Evolutionary conservation across 768 basidiomycete species (phyloP), one percentile per base, ranked within the genome.

Genomic region (Leucocoprinus sp.): DNA sequence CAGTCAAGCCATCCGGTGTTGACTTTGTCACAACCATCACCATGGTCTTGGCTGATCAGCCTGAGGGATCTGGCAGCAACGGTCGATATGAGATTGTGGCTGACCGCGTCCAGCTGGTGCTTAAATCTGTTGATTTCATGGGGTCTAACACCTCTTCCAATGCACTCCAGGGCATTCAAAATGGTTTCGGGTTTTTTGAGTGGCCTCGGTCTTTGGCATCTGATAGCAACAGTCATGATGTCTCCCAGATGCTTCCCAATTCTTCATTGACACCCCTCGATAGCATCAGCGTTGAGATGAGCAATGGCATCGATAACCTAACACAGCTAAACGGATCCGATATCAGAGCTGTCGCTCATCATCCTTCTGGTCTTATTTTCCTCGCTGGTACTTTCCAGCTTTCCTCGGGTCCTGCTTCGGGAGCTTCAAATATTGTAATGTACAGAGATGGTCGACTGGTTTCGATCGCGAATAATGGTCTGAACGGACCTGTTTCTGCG

Each of bases 151-250:
- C 59, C 9, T 59, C 63, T 2, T 60, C 65, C 19, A 55, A 61
- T 56, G 22, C 37, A 52, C 53, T 11, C 48, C 52, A 49, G 63
- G 45, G 60, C 31, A 59, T 64, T 9, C 67, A 68, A 28, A 67
- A 60, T 17, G 80, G 80, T 2, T 93, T 89, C 57, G 95, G 95
- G 9, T 82, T 96, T 54, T 82, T 88, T 52, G 95, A 98, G 61
- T 98, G 87, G 87, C 79, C 84, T 18, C 64, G 84, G 24, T 64
- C 64, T 43, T 59, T 65, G 8, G 61, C 63, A 1, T 47, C 60
- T 2, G 61, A 50, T 8, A 43, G 49, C 17, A 42, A 56, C 8
- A 48, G 64, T 26, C 61, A 72, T 18, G 82, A 89, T 56, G 83
- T 81, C 5, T 79, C 80, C 2, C 64, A 74, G 8, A 59, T 65